Conservation (phyloP, 2,329 filamentous ascomycete genomes). For the Xylaria sp. region DNA sequence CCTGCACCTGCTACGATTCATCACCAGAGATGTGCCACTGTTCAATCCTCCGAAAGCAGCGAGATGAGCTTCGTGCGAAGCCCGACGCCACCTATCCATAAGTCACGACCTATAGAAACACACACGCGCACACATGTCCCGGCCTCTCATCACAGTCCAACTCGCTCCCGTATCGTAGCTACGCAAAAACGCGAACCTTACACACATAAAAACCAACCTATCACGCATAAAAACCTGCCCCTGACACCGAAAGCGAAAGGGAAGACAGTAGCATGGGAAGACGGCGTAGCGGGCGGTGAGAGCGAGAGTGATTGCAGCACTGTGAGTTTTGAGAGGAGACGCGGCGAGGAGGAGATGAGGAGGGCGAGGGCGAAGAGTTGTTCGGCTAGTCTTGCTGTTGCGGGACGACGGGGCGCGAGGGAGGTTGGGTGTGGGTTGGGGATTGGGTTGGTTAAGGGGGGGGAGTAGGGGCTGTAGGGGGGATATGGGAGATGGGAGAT, state of each 20-base stretch:
- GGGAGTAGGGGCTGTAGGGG: neutral
- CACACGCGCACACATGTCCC: neutral
- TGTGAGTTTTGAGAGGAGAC: neutral
- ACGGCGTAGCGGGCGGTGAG: constrained; percentile 6
- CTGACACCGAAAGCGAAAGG: constrained; percentile 1
- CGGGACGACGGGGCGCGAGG: constrained; percentile 1
- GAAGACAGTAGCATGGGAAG: constrained; percentile 17
- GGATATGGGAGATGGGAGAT: neutral
- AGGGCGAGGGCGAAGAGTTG: constrained; percentile 13
- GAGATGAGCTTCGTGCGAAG: neutral
- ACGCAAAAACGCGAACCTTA: neutral
- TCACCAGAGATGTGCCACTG: neutral
- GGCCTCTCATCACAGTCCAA: neutral
- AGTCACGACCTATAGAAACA: neutral
- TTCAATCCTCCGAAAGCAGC: neutral
- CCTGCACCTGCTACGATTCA: neutral
- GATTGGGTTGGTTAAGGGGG: neutral
- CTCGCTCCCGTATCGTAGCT: neutral
- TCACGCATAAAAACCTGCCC: neutral
- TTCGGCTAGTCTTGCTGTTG: constrained; percentile 14
- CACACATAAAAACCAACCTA: too few species aligned
- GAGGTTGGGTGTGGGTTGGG: constrained; percentile 2
- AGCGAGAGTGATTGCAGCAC: neutral
- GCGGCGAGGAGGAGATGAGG: constrained; percentile 14
- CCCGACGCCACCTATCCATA: neutral